Conservation (phyloP, 2,329 filamentous ascomycete genomes). For the Berkeleyomyces rouxiae region DNA sequence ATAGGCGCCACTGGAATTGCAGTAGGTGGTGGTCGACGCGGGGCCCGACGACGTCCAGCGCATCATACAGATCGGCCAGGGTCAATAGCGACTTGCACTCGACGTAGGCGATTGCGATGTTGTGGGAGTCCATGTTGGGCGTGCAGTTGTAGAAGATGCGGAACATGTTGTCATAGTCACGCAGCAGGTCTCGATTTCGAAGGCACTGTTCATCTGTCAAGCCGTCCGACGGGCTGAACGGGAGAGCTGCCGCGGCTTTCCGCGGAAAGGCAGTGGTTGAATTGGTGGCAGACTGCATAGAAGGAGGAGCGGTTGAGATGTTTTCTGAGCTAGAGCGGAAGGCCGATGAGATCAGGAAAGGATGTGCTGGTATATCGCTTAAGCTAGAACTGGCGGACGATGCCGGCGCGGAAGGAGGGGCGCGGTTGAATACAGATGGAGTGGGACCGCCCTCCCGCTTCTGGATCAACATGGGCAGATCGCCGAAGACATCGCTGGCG, state of each 20-base stretch:
- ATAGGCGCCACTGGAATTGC: slow-evolving; percentile 76
- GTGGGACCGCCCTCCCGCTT: slow-evolving; percentile 34
- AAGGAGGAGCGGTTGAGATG: no score
- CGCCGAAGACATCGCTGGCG: slow-evolving; percentile 50
- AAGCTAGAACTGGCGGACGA: background rate
- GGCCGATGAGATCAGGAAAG: no score
- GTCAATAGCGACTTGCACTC: slow-evolving; percentile 82
- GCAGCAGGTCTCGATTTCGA: slow-evolving; percentile 58
- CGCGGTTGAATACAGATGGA: slow-evolving; percentile 27
- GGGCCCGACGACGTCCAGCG: slow-evolving; percentile 70
- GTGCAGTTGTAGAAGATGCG: slow-evolving; percentile 91
- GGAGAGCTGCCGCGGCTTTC: slow-evolving; percentile 21
- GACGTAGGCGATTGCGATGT: slow-evolving; percentile 82
- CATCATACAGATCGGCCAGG: slow-evolving; percentile 89
- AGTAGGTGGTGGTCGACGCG: slow-evolving; percentile 86
- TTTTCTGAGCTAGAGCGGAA: no score
- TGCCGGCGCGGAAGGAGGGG: background rate
- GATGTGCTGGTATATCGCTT: background rate
- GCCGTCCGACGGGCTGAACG: slow-evolving; percentile 18
- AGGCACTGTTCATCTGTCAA: slow-evolving; percentile 30
- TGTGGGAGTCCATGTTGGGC: slow-evolving; percentile 64
- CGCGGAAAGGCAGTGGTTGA: slow-evolving; percentile 10
- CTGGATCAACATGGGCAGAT: slow-evolving; percentile 78
- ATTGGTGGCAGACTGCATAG: background rate
- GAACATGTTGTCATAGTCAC: slow-evolving; percentile 91